These are phyloP conservation scores for Termitomyces sp. DNA, from an alignment of 768 basidiomycete species.

Conservation along the genomic window DNA sequence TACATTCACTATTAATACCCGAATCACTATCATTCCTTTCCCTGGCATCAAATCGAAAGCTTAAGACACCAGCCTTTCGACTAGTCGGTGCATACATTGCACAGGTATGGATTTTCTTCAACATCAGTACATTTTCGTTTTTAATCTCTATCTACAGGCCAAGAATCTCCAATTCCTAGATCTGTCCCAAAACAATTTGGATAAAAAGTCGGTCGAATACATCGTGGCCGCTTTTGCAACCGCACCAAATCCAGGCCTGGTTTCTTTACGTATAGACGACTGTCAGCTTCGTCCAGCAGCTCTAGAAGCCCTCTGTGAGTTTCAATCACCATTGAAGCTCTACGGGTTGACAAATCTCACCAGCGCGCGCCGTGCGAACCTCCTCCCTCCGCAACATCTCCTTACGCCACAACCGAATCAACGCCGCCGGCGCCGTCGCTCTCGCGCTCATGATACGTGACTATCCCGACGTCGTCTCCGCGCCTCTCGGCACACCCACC, in stretches of 20 bases:
- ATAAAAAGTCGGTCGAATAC: conserved; percentile 81
- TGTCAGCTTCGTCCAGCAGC: conserved; percentile 69
- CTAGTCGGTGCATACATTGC: conserved; percentile 73
- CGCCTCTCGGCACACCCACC: conserved; percentile 17
- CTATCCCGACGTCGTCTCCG: conserved; percentile 75
- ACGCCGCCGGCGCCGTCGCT: conserved; percentile 79
- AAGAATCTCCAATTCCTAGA: conserved; percentile 81
- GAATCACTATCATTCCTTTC: conserved; percentile 77
- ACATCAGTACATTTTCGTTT: neutral
- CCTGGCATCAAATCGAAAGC: conserved; percentile 77
- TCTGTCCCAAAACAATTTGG: conserved; percentile 78
- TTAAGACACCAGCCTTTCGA: conserved; percentile 74
- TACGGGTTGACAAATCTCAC: conserved; percentile 1
- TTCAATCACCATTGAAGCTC: too few relatives aligned
- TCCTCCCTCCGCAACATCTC: conserved; percentile 87
- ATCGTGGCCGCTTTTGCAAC: conserved; percentile 63
- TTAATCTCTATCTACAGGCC: conserved; percentile 39
- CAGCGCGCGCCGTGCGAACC: conserved; percentile 78
- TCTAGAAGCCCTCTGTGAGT: conserved; percentile 77
- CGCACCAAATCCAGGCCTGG: conserved; percentile 50
- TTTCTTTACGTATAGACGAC: conserved; percentile 85
- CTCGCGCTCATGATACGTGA: conserved; percentile 95
- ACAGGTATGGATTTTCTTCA: conserved; percentile 40
- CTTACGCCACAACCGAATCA: conserved; percentile 83
- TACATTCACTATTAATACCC: conserved; percentile 86